Base-by-base conservation (phyloP, 2,329 filamentous ascomycete genomes). In the Beauveria brongniartii region DNA sequence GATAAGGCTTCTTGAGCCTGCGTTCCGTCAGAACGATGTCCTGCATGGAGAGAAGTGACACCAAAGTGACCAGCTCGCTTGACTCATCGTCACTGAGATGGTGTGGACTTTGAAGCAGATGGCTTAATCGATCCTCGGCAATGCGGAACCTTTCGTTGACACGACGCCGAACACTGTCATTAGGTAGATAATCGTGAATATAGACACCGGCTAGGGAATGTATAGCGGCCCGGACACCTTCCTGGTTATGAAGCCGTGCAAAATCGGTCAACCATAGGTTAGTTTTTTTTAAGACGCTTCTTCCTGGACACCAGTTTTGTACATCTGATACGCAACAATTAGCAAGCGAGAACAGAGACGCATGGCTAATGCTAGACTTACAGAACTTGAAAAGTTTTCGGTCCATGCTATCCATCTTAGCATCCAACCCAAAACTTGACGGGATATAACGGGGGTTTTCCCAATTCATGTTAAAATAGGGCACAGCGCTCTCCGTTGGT, bases 231-330 rank as follows among this genome's bases (percentile, higher is more conserved):
- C 68, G 65, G 9, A 77, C 72, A 22, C 73, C 73, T 16, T 65
- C 62, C 28, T 68, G 69, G 26, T 70, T 67, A 24, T 73, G 71
- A 72, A 76, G 74, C n/a, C 69, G 67, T 5, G 73, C 73, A 53
- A 77, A 74, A 47, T 77, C 73, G 10, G 68, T 69, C 18, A 76
- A 64, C 75, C 75, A 77, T 1, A 74, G 66, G 61, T 77, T 77
- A 22, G 74, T 75, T 16, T 68, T 70, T 7, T 63, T 62, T 3
- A 77, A 65, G 18, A 77, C 69, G 59, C 72, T 76, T 51, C 75
- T 68, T 6, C 75, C 75, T 1, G 74, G 72, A 41, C 74, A 76
- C 74, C 75, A 77, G 22, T 75, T 75, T 9, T 67, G 68, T 3
- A 72, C 65, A 62, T 77, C 74, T 77, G 24, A 10, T 16, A 43